Evolutionary conservation across 495 filamentous ascomycete genomes (phyloP), one percentile per base, ranked within the genome.

Genomic region (Ramalina intermedia): DNA sequence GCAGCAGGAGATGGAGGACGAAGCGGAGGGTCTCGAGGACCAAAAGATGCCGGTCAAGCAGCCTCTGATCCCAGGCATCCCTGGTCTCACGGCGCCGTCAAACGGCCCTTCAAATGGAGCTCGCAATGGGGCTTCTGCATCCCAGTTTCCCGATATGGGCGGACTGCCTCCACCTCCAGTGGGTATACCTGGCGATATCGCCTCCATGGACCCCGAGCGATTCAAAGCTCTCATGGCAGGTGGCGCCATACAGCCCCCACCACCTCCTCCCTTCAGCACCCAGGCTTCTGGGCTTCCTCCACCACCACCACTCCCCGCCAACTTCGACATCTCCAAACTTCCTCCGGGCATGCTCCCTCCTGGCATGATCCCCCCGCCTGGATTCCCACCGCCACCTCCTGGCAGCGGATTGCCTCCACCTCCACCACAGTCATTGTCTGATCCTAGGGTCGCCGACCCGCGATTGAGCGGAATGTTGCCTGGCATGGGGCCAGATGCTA

Each of bases 1-100:
- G 62, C 87, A 94, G 56, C 83, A 87, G 54, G 89, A 96, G 54
- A 68, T 87, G 41, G 85, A 95, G 61, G 91, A 96, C 58, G 90
- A 96, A 63, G 82, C 80, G 43, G 89, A 95, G 36, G 87, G 86
- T 7, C 69, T 98, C n/a, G 83, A 91, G 24, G 91, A 98, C 58
- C 91, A 98, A 63, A 85, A 86, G 57, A 87, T 87, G 75, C 80
- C 82, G 18, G 58, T 68, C 16, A 64, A 69, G 38, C 65, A 63
- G 23, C 53, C 72, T 16, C 46, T 52, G 33, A 54, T 79, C 14
- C 78, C 78, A 5, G 78, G 79, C 29, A 70, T 81, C 50, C 65
- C 62, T 47, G 72, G 65, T 45, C 55, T 59, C 41, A 58, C 49
- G 12, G 60, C 59, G 55, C 62, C 60, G 33, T 39, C 49, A 51